phyloP scores from a whole-genome alignment of 2,329 filamentous ascomycete genomes.

The Neonectria sp. region DNA sequence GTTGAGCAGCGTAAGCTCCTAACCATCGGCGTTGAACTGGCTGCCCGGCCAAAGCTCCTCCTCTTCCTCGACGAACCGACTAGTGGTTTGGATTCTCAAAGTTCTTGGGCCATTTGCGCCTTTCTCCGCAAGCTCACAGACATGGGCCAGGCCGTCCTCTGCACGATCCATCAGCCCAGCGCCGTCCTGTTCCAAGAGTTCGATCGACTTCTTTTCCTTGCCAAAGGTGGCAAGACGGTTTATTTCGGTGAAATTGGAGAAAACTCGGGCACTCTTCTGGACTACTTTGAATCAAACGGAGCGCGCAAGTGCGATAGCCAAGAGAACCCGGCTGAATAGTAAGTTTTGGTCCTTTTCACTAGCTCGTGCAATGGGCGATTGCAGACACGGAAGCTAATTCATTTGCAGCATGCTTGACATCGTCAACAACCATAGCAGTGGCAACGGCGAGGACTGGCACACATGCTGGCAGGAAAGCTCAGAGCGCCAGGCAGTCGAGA shows the following conservation, averaged over 20 bases:
- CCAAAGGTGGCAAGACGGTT: constrained; percentile 75
- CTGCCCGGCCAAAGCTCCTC: constrained; percentile 69
- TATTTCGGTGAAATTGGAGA: constrained; percentile 79
- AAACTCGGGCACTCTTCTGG: constrained; percentile 69
- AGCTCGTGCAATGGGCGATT: too few relatives aligned
- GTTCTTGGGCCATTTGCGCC: constrained; percentile 73
- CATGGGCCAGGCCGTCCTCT: constrained; percentile 67
- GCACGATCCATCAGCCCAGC: constrained; percentile 70
- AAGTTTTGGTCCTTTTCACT: too few relatives aligned
- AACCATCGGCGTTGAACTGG: constrained; percentile 73
- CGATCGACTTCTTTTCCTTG: constrained; percentile 75
- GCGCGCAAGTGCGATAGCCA: constrained; percentile 70
- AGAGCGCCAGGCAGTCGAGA: too few relatives aligned
- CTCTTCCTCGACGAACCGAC: constrained; percentile 76
- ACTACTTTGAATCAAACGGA: constrained; percentile 77
- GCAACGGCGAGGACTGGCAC: too few relatives aligned
- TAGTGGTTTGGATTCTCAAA: constrained; percentile 74
- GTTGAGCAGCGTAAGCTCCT: constrained; percentile 74
- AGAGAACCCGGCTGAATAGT: constrained; percentile 71
- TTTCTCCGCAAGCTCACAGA: constrained; percentile 74
- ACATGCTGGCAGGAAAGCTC: too few relatives aligned
- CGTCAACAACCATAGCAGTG: too few relatives aligned
- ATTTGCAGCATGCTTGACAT: too few relatives aligned
- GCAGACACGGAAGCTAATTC: too few relatives aligned
- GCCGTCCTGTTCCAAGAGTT: constrained; percentile 69